Evolutionary conservation across 495 filamentous ascomycete species (phyloP), one percentile per base, ranked within the genome.

Genomic region (Hyaloscypha bicolor): DNA sequence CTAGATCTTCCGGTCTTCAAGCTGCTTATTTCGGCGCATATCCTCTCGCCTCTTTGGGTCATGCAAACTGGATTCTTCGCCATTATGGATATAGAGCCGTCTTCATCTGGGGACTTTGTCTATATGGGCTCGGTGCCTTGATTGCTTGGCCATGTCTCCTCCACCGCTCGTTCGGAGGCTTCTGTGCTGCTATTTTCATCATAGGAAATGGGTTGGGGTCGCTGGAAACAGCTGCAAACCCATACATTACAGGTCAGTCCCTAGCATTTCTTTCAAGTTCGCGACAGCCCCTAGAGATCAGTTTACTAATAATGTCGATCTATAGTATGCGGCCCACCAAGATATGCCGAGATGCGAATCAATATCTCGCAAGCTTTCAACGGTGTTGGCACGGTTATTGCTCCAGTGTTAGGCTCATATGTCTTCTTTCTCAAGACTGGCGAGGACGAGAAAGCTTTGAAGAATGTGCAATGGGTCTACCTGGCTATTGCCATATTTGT

Each of bases 381-480:
- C 68, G 90, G 85, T 37, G 82, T 91, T 60, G 90, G 90, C 0
- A 82, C 84, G 0, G 80, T 85, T 39, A 78, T 91, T 8, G 89
- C 88, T 4, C 90, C 90, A 2, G 80, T 91, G 0, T 75, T 92
- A 5, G 90, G 86, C 22, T 86, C 85, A 6, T 86, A 85, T 51
- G 89, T 91, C 42, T 87, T 92, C 79, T 92, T 92, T 77, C 42
- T 48, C 42, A 81, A 79, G 55, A 77, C 82, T 42, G 79, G 81
- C 9, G 82, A 83, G 45, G 42, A 48, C 16, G 80, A 84, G 68
- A 73, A 78, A 33, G 81, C 80, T 0, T 75, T 92, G 22, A 63
- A 75, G 29, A 85, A 84, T 67, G 90, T 92, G 16, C 89, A 92
- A 73, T 92, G 88, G 87, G 87, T 89, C 4, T 93, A 93, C 74